Percentiles rank a stretch among this genome's conserved stretches.
Conservation (phyloP, 2,329 filamentous ascomycete genomes). For the Cordyceps cateniannulata region DNA sequence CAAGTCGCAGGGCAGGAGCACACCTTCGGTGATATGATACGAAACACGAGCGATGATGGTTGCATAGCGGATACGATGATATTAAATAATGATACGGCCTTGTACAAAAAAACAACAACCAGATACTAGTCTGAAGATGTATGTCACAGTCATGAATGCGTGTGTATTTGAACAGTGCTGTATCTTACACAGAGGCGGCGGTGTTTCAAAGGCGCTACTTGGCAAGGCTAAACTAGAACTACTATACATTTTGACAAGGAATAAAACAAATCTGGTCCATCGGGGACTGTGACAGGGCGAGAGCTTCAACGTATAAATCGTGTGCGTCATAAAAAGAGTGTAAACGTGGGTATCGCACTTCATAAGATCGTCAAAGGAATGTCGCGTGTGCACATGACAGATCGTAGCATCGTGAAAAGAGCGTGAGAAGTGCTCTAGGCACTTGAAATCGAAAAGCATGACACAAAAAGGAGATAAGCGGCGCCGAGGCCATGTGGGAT, state of each 20-base stretch:
- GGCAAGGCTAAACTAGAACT: not conserved
- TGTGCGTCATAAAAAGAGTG: slow-evolving; percentile 6
- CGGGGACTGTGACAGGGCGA: not conserved
- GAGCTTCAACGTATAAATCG: not conserved
- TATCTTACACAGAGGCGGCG: not conserved
- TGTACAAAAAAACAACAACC: not conserved
- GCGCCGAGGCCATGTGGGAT: not conserved
- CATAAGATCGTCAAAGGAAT: slow-evolving; percentile 6
- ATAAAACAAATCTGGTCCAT: not conserved
- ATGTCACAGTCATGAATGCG: not conserved
- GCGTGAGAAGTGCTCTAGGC: not conserved
- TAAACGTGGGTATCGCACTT: not conserved
- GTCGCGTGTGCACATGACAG: not conserved
- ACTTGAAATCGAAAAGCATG: not conserved
- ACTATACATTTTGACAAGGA: slow-evolving; percentile 2
- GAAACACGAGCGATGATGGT: not conserved
- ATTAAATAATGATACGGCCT: not conserved
- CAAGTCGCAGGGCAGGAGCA: slow-evolving; percentile 2
- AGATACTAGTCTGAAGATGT: not conserved
- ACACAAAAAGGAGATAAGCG: not conserved
- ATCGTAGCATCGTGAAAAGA: slow-evolving; percentile 2
- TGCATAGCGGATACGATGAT: not conserved
- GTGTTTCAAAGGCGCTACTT: too few relatives aligned
- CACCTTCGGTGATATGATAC: not conserved
- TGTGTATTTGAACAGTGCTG: not conserved